Conservation (phyloP, 176 grass and related monocot genomes). For the Hyparrhenia diplandra region DNA sequence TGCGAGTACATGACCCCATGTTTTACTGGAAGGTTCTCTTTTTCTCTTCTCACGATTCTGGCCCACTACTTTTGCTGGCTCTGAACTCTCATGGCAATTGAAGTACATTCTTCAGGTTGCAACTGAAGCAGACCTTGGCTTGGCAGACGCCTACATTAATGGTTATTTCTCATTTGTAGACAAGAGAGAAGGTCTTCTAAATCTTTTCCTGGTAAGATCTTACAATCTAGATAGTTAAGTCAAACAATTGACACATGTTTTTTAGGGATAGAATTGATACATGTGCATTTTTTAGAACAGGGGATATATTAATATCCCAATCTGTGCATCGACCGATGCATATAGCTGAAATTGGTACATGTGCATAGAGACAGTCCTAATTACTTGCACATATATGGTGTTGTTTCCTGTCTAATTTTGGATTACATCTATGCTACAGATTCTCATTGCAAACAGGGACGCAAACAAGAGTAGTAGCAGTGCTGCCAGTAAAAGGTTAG, state of each 20-base stretch:
- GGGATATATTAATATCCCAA: too few species aligned
- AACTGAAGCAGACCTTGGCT: constrained; percentile 68
- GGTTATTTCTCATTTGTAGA: constrained; percentile 76
- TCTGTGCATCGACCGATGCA: too few species aligned
- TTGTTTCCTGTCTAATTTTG: not conserved
- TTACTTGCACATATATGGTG: not conserved
- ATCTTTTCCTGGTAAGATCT: constrained; percentile 73
- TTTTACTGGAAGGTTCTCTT: constrained; percentile 86
- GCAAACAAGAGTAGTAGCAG: constrained; percentile 19
- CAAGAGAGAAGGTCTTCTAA: constrained; percentile 69
- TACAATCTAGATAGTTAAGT: not conserved
- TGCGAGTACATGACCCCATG: constrained; percentile 65
- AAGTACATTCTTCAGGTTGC: constrained; percentile 55
- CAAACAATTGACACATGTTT: not conserved
- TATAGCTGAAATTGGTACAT: not conserved
- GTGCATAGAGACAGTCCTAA: not conserved
- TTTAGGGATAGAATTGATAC: too few species aligned
- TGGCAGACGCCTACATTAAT: constrained; percentile 87
- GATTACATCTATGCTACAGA: constrained; percentile 30
- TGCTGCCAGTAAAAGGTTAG: constrained; percentile 35
- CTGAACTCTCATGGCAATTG: not conserved
- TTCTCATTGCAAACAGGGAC: constrained; percentile 80
- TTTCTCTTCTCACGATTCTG: not conserved
- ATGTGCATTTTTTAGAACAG: too few species aligned
- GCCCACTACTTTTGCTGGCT: not conserved